These are phyloP conservation scores for Penicillium sp. DNA, from an alignment of 2,329 filamentous ascomycete species.

Conservation along the genomic window DNA sequence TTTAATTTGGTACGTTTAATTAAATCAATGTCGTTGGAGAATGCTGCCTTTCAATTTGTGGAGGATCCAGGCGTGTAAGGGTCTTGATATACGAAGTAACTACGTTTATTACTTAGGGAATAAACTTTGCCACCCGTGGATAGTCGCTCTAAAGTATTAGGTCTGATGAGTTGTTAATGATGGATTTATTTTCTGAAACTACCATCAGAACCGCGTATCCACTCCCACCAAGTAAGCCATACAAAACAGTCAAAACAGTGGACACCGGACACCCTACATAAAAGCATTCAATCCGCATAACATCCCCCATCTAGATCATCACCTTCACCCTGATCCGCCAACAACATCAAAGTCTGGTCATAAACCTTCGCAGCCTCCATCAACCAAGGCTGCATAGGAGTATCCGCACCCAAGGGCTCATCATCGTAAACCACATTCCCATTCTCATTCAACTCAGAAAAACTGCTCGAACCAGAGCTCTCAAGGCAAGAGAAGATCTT, in stretches of 20 bases:
- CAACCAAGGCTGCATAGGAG: constrained; percentile 47
- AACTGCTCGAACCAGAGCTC: neutral
- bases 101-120: neutral
- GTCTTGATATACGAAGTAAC: too few relatives aligned
- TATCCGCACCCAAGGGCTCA: constrained; percentile 45
- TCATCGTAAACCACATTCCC: constrained; percentile 34
- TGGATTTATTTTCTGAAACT: neutral
- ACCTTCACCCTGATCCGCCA: constrained; percentile 56
- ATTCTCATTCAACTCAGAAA: neutral
- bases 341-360: constrained; percentile 72
- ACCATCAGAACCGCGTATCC: neutral
- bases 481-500: constrained; percentile 8
- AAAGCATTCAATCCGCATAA: neutral
- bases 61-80: neutral
- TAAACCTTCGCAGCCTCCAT: constrained; percentile 77
- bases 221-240: neutral
- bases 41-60: neutral
- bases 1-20: neutral
- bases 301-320: neutral
- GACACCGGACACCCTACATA: neutral
- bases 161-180: neutral
- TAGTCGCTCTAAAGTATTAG: neutral
- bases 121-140: neutral
- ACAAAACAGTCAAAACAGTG: neutral
- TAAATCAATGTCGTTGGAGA: neutral